Base-by-base conservation (phyloP, 306 rosid genomes). In the Oemleria cerasiformis region DNA sequence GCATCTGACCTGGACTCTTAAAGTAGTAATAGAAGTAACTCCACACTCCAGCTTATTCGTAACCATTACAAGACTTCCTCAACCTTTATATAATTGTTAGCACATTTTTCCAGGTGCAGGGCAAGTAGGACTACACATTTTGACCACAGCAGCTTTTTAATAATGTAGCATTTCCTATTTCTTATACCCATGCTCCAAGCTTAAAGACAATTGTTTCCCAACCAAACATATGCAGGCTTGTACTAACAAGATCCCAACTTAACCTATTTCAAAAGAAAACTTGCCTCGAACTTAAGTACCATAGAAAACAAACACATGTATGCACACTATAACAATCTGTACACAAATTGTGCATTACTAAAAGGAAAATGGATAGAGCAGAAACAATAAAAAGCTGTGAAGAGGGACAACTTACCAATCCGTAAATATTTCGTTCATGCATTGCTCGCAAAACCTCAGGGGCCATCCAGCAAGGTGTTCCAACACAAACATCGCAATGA, bases 391-490 rank as follows among this genome's bases (percentile, higher is more conserved):
- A n/a, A 21, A 51, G 17, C 47, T 38, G 50, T 21, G 3, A 19
- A 21, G 14, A 14, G 8, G 68, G 78, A 67, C 41, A 59, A 43
- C 92, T 68, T 83, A 95, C 99, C 89, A 91, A 77, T 81, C 99
- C 97, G 84, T 95, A 95, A 43, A 74, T 25, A 21, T 50, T 78
- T 11, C 51, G 73, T 64, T 88, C 41, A 73, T 89, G 86, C 96
- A 91, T 92, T 48, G 96, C 83, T 75, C 36, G 92, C 84, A 95
- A 72, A 70, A 91, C 99, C 83, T 95, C 99, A 42, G 97, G 97
- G 75, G 99, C 97, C 97, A 95, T 91, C 99, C 99, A 95, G 38
- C 92, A 88, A 71, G 97, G 99, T 7, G 99, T 95, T 70, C 99
- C 99, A 70, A 88, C 92, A 83, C 99, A 91, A 60, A 86, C 83